Base-by-base conservation (phyloP, 2,329 filamentous ascomycete species). In the Phialophora macrospora region DNA sequence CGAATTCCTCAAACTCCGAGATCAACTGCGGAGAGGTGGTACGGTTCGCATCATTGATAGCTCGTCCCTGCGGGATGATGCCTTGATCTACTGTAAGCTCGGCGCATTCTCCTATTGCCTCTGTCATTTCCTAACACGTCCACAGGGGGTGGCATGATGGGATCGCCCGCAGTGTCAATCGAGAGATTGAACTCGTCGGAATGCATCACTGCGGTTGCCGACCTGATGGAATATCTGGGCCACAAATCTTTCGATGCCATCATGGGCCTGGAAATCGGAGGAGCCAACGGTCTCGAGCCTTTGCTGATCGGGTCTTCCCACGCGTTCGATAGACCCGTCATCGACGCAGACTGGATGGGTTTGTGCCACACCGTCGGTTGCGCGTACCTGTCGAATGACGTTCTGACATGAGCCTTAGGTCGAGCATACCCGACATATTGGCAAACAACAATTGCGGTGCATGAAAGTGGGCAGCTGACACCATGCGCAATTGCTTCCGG, bases 261-360 rank as follows among this genome's bases (percentile, higher is more conserved):
- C 67, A 85, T 90, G 67, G 82, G 85, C 0, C 74, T 89, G 11
- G 88, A 90, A 71, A 88, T 90, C 61, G 88, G 88, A n/a, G 88
- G 88, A 6, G 83, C 82, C 4, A 90, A 90, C 68, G 87, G 87
- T 0, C 77, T 89, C 6, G 30, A 30, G 30, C 30, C 30, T 30
- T 30, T 30, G 8, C 30, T 30, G 30, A 30, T 30, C 30, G 30
- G 30, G 30, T 30, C 30, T 30, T 30, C 30, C 30, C 30, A 30
- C 9, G 30, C 30, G 30, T 30, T 30, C 30, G 30, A 30, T 30
- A 30, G 30, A 30, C 30, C 48, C 22, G 17, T 17, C 22, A 26
- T 52, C 48, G 48, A 52, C 24, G 48, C 17, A 17, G 48, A 52
- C 24, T 52, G 22, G 17, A 52, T 52, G 80, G 30, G 30, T 30